Evolutionary conservation across 202 grass and related monocot species (phyloP), one percentile per base, ranked within the genome.

Genomic region (Digitaria exilis): DNA sequence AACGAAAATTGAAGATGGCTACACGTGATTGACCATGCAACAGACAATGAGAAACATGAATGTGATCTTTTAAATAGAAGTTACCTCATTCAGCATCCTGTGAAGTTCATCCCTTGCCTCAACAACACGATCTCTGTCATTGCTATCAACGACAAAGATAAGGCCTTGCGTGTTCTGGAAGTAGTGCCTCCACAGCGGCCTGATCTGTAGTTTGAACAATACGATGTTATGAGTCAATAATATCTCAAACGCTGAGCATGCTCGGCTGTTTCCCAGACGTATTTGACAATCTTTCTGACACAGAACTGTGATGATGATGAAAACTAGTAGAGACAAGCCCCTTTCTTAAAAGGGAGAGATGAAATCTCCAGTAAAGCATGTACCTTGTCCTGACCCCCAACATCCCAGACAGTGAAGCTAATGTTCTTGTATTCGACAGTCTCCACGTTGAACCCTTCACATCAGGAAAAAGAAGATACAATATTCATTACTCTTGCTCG

Each of bases 51-150:
- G 5, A 63, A 50, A 64, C 14, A 50, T 71, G 49, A 69, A 58
- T 55, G 35, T 1, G 0, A 1, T 39, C 6, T 1, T 60, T 62
- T 2, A 7, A 19, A 50, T 26, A 73, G 9, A 25, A 51, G 76
- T 24, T 86, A 97, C 96, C 96, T 98, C 96, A 42, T 95, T 95
- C 58, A 98, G 83, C 92, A 98, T 98, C 67, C 90, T 85, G 79
- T 98, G 96, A 39, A 98, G 96, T 46, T 98, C 96, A 45, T 98
- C 96, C 85, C 87, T 92, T 16, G 93, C 93, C 52, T 95, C 93
- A 68, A 92, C 88, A 84, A 88, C 90, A 92, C 90, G 90, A 69
- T 95, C 92, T 81, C 93, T 95, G 65, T 95, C 93, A 66, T 92
- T 95, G 76, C 93, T 95, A 80, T 95, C 93, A 70, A 95, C 76